Base-by-base conservation (phyloP, 768 basidiomycete genomes). In the Coprinopsis strossmayeri region DNA sequence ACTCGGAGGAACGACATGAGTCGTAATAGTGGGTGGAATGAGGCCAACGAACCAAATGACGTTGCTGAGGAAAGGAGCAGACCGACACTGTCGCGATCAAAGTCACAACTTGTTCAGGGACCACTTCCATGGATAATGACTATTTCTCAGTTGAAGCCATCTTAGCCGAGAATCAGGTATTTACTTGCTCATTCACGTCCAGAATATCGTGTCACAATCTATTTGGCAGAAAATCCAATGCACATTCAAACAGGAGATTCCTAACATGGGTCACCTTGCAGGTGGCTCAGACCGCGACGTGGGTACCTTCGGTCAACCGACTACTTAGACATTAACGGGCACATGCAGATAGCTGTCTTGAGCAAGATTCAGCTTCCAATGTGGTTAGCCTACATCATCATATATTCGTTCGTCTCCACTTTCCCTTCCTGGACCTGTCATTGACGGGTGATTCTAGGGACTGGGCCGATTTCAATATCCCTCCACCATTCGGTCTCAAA, bases 81-180 rank as follows among this genome's bases (percentile, higher is more conserved):
- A 17, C 3, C 20, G 48, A 53, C 46, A 53, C 55, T 26, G 26
- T 44, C 50, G 49, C 20, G 47, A 30, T 26, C 21, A 20, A 7
- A 21, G 47, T 52, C 50, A 52, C 52, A 41, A 39, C 24, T 45
- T 32, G 27, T 32, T 49, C 46, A 51, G 55, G 24, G 28, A 34
- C 34, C 38, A 24, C 46, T 50, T 27, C 49, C 54, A 94, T 93
- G 91, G 89, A 94, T 51, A 74, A 84, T 59, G 91, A 94, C 63
- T 97, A 97, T 64, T 95, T 88, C 64, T 92, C 89, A 0, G 78
- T 95, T 46, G 89, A 93, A 50, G 79, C 89, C 3, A 95, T 97
- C 56, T 77, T 95, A 21, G 87, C 91, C 13, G 91, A 92, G 60
- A 94, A 94, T 60, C 91, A 92, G 74, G 89, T 82, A 32, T 64